Evolutionary conservation across 257 asterid genomes (phyloP), one percentile per base, ranked within the genome.

Genomic region (Solanum peruvianum): DNA sequence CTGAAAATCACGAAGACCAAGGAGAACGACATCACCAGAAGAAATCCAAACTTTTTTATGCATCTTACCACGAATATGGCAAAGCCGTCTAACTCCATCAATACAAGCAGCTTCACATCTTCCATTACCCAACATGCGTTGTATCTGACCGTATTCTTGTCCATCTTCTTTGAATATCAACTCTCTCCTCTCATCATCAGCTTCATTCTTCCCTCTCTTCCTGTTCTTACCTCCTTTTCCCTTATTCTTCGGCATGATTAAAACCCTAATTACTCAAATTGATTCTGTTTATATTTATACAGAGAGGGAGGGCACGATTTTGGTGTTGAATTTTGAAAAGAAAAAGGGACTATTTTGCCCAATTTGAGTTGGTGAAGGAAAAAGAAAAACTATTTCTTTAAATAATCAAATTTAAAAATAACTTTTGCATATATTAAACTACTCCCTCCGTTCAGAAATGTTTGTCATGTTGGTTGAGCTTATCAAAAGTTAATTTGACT

Each of bases 31-130:
- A 69, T 96, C 99, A 13, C 98, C 98, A 87, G 97, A 94, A 58
- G 98, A 96, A 83, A 96, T 96, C 98, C 98, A 96, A 60, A 95
- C 98, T 87, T 96, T 96, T 88, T 96, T 96, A 86, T 95, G 99
- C 99, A 96, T 93, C 94, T 95, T 96, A 11, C 99, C 98, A 20
- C 98, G 94, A 78, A 96, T 95, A 83, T 96, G 99, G 89, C 97
- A 96, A 45, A 96, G 91, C 11, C 99, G 96, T 89, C 94, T 96
- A 23, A 91, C 92, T 14, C 98, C 96, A 77, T 96, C 99, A 82
- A 93, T 93, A 84, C 99, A 96, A 85, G 76, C 89, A 81, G 98
- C 98, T 60, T 96, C 99, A 85, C 98, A 94, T n/a, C 99, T 90
- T 87, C 99, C 99, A 72, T 96, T 96, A 0, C 98, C 99, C 39